phyloP scores from a whole-genome alignment of 1,284 basidiomycete species.

The Mycena sp. region DNA sequence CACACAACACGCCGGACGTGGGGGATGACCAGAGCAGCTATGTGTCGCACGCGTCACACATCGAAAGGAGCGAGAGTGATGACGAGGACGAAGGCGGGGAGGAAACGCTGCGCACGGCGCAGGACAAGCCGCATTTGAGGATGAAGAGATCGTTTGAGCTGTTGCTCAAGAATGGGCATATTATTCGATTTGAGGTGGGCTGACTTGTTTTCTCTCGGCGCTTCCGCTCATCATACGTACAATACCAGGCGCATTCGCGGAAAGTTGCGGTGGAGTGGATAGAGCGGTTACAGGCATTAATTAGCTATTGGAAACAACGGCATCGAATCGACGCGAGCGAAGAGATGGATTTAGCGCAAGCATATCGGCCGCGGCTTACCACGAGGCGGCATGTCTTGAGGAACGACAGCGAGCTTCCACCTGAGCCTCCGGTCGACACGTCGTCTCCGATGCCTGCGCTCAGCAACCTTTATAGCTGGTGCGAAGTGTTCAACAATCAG shows the following conservation, averaged over 20 bases:
- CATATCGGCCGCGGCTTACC: slow-evolving; percentile 66
- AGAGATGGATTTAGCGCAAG: slow-evolving; percentile 82
- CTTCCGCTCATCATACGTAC: slow-evolving; percentile 24
- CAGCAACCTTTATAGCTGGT: slow-evolving; percentile 83
- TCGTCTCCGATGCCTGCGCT: slow-evolving; percentile 67
- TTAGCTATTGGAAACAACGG: slow-evolving; percentile 81
- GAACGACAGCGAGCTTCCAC: slow-evolving; percentile 54
- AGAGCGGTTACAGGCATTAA: slow-evolving; percentile 71
- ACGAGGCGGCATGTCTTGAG: slow-evolving; percentile 58
- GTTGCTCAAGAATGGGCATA: slow-evolving; percentile 72
- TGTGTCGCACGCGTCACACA: slow-evolving; percentile 4
- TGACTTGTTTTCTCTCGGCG: neutral
- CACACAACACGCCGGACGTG: slow-evolving; percentile 47
- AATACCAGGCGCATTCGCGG: slow-evolving; percentile 68
- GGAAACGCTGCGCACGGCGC: slow-evolving; percentile 56
- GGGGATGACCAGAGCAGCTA: slow-evolving; percentile 34
- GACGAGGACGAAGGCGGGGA: slow-evolving; percentile 71
- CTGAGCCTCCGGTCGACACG: slow-evolving; percentile 61
- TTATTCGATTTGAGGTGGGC: slow-evolving; percentile 81
- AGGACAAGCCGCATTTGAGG: slow-evolving; percentile 61
- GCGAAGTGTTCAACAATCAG: slow-evolving; percentile 48
- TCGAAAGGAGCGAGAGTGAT: slow-evolving; percentile 31
- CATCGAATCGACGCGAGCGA: slow-evolving; percentile 77
- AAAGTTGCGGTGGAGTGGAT: slow-evolving; percentile 84
- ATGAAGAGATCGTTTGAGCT: slow-evolving; percentile 84